Base-by-base conservation (phyloP, 768 basidiomycete species). In the Pisolithus orientalis region DNA sequence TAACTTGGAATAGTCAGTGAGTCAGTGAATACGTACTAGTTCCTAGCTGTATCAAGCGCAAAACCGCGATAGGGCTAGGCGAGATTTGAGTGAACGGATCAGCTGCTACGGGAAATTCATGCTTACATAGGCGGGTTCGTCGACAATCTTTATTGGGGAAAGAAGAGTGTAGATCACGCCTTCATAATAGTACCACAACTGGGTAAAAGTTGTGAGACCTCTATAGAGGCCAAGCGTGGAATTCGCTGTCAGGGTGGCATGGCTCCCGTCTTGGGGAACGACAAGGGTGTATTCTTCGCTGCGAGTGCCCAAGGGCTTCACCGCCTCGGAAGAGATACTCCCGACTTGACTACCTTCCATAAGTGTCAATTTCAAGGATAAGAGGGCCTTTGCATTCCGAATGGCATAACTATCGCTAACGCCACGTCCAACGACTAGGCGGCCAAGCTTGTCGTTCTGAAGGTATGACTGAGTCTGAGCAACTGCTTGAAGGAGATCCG, bases 181-280 rank as follows among this genome's bases (percentile, higher is more conserved):
- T 4, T 44, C 39, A 39, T 66, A 56, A 21, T 69, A 63, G 54
- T 78, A 83, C 70, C 78, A 80, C 14, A 84, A 56, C 60, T 80
- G 79, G 17, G 67, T 62, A 58, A 84, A 83, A 1, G 81, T 82
- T 4, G 78, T 75, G 47, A 84, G 55, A 0, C 82, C 83, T 25
- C 82, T 67, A 10, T 75, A 70, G 5, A 82, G 60, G 0, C 83
- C 82, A 14, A 83, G 58, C 0, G 77, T 72, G 25, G 75, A 73
- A 44, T 72, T 73, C 9, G 81, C 78, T 0, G 51, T 59, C 11
- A 84, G 57, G 0, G 56, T 66, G 2, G 74, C 80, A 0, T 50
- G 38, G 0, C 59, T 47, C 4, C 72, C 75, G 28, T 74, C 61
- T 0, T 57, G 53, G 0, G 76, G 75, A 2, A 83, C 58, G 0